Evolutionary conservation across 192 early-diverging fungal genomes (phyloP).

Genomic region (Allomyces arbusculus): DNA sequence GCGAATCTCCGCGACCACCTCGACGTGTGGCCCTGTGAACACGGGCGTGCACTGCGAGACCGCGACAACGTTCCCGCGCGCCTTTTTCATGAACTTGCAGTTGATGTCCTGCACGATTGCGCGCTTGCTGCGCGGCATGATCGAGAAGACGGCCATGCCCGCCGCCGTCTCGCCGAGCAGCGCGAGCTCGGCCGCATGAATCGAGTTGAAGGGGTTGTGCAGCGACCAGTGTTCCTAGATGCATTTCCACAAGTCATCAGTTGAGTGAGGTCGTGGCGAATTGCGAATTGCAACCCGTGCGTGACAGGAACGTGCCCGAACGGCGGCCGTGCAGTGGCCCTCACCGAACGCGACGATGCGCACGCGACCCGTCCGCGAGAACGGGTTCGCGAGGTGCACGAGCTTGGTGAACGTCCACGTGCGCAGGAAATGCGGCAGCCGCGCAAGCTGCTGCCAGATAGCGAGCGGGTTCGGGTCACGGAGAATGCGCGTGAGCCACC

Average conservation of each 20-base stretch:
- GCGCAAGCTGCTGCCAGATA: neutral
- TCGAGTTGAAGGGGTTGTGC: constrained; percentile 7
- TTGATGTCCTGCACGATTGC: neutral
- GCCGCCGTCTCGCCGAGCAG: constrained; percentile 7
- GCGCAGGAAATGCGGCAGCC: neutral
- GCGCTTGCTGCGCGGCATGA: neutral
- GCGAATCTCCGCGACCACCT: neutral
- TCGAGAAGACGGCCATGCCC: constrained; percentile 5
- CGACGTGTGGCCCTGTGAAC: neutral
- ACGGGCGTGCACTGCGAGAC: neutral
- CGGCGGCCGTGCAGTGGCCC: neutral
- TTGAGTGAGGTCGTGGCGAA: too few relatives aligned
- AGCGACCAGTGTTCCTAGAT: constrained; percentile 2
- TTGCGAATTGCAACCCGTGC: too few relatives aligned
- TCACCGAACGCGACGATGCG: neutral
- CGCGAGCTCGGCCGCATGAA: constrained; percentile 9
- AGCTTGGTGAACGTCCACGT: neutral
- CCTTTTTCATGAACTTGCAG: neutral
- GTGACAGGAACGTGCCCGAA: neutral
- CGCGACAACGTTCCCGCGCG: neutral
- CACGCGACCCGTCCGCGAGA: neutral
- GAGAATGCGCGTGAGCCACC: neutral
- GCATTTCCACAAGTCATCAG: neutral
- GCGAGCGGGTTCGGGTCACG: neutral
- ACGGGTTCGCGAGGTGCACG: neutral